These are phyloP conservation scores for Porogramme epimiltina DNA, from an alignment of 1,284 basidiomycete species.

Conservation along the genomic window DNA sequence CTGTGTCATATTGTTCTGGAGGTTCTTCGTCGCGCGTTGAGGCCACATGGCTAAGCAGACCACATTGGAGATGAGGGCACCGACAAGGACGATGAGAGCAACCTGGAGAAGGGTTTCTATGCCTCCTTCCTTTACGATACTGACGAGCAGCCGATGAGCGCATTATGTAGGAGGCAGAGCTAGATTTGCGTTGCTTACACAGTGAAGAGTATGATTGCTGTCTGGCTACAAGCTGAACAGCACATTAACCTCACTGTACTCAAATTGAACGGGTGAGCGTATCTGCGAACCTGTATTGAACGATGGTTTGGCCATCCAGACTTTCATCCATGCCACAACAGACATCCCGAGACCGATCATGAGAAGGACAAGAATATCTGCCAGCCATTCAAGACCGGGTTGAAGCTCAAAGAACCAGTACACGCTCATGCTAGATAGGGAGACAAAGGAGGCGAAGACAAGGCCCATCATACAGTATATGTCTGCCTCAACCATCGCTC, in stretches of 20 bases:
- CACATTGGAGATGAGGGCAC: constrained; percentile 77
- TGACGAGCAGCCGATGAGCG: constrained; percentile 30
- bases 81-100: constrained; percentile 77
- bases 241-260: background rate
- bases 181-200: constrained; percentile 56
- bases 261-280: background rate
- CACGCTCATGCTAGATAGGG: constrained; percentile 73
- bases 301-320: constrained; percentile 87
- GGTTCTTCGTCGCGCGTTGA: constrained; percentile 78
- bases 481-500: constrained; percentile 90
- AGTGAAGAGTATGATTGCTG: constrained; percentile 82
- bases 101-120: constrained; percentile 74
- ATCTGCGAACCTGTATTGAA: constrained; percentile 81
- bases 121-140: constrained; percentile 90
- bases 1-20: constrained; percentile 84
- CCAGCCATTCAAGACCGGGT: constrained; percentile 70
- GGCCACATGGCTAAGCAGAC: constrained; percentile 87
- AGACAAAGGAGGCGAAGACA: constrained; percentile 74
- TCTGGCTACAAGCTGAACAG: constrained; percentile 83
- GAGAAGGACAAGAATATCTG: constrained; percentile 66
- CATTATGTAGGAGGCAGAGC: constrained; percentile 7
- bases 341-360: constrained; percentile 88
- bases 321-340: constrained; percentile 82
- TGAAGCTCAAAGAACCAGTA: constrained; percentile 78
- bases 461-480: constrained; percentile 76